Conservation (phyloP, 1,139 yeast species). For the Blastobotrys indianensis region DNA sequence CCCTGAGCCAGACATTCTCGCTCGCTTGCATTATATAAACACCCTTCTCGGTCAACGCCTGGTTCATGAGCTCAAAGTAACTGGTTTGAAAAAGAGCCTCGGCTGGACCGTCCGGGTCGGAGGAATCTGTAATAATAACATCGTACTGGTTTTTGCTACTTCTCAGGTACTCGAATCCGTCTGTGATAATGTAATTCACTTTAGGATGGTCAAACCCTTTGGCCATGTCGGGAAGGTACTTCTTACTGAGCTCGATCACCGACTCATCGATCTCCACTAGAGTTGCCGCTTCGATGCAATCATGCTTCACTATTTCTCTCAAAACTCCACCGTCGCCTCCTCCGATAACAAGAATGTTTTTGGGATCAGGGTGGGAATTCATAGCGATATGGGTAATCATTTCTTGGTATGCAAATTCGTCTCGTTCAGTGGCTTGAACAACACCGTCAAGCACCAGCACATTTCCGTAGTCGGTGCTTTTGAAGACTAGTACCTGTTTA, state of each 20-base stretch:
- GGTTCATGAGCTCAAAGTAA: conserved; percentile 70
- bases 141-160: conserved; percentile 69
- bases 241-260: conserved; percentile 74
- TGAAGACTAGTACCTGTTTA: conserved; percentile 59
- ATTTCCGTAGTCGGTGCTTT: conserved; percentile 83
- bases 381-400: conserved; percentile 88
- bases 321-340: conserved; percentile 98
- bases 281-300: conserved; percentile 75
- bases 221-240: conserved; percentile 81
- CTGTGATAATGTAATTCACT: conserved; percentile 78
- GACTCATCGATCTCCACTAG: conserved; percentile 90
- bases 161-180: conserved; percentile 84
- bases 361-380: conserved; percentile 87
- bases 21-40: conserved; percentile 83
- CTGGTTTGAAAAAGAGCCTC: conserved; percentile 81
- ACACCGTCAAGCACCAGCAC: conserved; percentile 87
- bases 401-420: conserved; percentile 91
- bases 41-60: conserved; percentile 76
- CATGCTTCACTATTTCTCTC: conserved; percentile 86
- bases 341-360: conserved; percentile 83
- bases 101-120: conserved; percentile 97
- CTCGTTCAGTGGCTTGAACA: conserved; percentile 90
- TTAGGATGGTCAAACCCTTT: conserved; percentile 74
- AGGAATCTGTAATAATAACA: conserved; percentile 88
- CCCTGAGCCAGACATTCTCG: conserved; percentile 84